phyloP scores from a whole-genome alignment of 192 early-diverging fungal species.

The Coemansia sp. region DNA sequence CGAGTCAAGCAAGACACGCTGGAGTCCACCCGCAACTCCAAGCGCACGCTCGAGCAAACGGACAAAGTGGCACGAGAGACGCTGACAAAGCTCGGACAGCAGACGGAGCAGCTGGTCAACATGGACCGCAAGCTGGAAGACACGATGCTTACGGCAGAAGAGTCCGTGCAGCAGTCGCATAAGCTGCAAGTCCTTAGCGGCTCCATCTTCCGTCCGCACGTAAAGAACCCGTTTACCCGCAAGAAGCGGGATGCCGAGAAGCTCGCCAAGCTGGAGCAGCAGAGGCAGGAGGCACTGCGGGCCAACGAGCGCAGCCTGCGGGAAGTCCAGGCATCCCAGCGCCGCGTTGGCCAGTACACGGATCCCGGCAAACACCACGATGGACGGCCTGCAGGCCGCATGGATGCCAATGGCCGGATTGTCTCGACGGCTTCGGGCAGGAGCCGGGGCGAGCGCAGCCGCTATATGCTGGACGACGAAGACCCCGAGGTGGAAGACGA shows the following conservation, averaged over 20 bases:
- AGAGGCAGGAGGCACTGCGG: slow-evolving; percentile 20
- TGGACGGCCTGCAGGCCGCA: slow-evolving; percentile 25
- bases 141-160: slow-evolving; percentile 34
- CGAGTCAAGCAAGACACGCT: slow-evolving; percentile 65
- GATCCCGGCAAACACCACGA: slow-evolving; percentile 12
- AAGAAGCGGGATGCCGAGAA: slow-evolving; percentile 61
- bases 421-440: slow-evolving; percentile 19
- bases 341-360: slow-evolving; percentile 57
- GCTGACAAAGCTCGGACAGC: slow-evolving; percentile 64
- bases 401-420: slow-evolving; percentile 53
- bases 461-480: slow-evolving; percentile 70
- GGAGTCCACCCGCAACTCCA: slow-evolving; percentile 63
- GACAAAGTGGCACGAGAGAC: slow-evolving; percentile 60
- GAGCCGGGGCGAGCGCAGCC: slow-evolving; percentile 51
- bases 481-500: slow-evolving; percentile 67
- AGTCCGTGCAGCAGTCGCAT: slow-evolving; percentile 35
- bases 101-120: slow-evolving; percentile 52
- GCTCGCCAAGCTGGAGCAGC: slow-evolving; percentile 52
- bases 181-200: slow-evolving; percentile 59
- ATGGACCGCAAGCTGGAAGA: slow-evolving; percentile 69
- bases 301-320: slow-evolving; percentile 54
- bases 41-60: slow-evolving; percentile 61
- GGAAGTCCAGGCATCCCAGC: slow-evolving; percentile 58
- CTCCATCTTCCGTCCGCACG: slow-evolving; percentile 69
- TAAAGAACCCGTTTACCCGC: slow-evolving; percentile 68